Evolutionary conservation across 306 rosid species (phyloP), one percentile per base, ranked within the genome.

Genomic region (Macrotyloma uniflorum): DNA sequence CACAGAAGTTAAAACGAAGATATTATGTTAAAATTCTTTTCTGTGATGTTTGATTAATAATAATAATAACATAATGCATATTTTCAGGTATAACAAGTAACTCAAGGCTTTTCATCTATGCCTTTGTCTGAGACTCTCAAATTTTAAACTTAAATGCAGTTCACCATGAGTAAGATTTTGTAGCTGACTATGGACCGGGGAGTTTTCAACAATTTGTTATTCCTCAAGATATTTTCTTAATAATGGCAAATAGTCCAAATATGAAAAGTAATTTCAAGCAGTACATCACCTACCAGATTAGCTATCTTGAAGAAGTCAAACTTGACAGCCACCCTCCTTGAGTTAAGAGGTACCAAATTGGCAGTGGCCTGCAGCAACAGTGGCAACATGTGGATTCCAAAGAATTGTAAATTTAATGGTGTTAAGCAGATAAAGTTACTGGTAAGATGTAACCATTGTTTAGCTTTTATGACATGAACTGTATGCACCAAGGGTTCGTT

Each of bases 261-360:
- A 65, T 84, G 69, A 65, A 33, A 76, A 57, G 77, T 40, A 54
- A 66, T 13, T 70, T 11, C 3, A 12, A 54, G 54, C 61, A 71
- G 23, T 18, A 33, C 6, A 19, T 49, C 28, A 85, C 91, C 79
- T 84, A 94, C 98, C 88, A 91, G 69, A 70, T 90, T 84, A 58
- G 85, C 92, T 46, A 94, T 94, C 83, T 90, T 94, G 90, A 94
- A 94, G 72, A 72, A 83, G 64, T 91, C 98, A 54, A 94, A 94
- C 72, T 94, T 87, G 54, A 94, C 98, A 55, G 92, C 93, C 58
- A 94, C 97, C 87, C 82, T 94, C 79, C 81, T 90, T 28, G 97
- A 77, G 80, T 89, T 91, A 64, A 94, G 76, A 79, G 98, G 98
- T 35, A 86, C 90, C 79, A 94, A 86, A 92, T 94, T 81, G 8